Evolutionary conservation across 2,329 filamentous ascomycete genomes (phyloP), one percentile per base, ranked within the genome.

Genomic region (Lanzia echinophila): DNA sequence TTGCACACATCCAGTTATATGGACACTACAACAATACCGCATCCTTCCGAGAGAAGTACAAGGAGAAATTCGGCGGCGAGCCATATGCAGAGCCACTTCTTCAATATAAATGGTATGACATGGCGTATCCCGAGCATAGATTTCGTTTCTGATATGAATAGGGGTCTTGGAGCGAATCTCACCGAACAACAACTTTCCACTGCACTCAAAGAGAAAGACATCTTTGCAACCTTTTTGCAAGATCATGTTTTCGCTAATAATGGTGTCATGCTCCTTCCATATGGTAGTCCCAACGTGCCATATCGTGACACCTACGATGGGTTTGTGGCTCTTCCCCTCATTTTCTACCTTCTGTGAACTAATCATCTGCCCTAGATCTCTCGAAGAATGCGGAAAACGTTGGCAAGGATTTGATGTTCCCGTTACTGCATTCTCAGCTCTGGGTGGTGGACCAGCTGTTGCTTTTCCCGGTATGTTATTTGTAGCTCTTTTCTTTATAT

Each of bases 391-490:
- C 3, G 55, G 56, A 2, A 47, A 50, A n/a, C 48, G 19, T 8
- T 62, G 59, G 61, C 61, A 63, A 48, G 61, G 61, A 6, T 62
- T 54, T n/a, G 56, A 59, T 4, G 41, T 61, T 24, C 49, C 53
- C 1, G 50, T 55, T 11, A 59, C 58, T 12, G 52, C 56, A 12
- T 58, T 56, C 38, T 58, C 59, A 4, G 56, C 56, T 17, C 50
- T 63, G 1, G 59, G 61, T 28, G 59, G 55, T 3, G 43, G 59
- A 12, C 61, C 59, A 2, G 56, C 52, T 28, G 44, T 63, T 7
- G 55, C 57, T 15, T 45, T 63, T 19, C 61, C 61, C 17, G 56
- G 61, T 63, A 49, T n/a, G 36, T 15, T 42, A 17, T 7, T 3
- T 2, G 19, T 39, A 39, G n/a, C n/a, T 10, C 6, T 17, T 17